Base-by-base conservation (phyloP, 2,329 filamentous ascomycete species). In the Ophiosphaerella herpotricha region DNA sequence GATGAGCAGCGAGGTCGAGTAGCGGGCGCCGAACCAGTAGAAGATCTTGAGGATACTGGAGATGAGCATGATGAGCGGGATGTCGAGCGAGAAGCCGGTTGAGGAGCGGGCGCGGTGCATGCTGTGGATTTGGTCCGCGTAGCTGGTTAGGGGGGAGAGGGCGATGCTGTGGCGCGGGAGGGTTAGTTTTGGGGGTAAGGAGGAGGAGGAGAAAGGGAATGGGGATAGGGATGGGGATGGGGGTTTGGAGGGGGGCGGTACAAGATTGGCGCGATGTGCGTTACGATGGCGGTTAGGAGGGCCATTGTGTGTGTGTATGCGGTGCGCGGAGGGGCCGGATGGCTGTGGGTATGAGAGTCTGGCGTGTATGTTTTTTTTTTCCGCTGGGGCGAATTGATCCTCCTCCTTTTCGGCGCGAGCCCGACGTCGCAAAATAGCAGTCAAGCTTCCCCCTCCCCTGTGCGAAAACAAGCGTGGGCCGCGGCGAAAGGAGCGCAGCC, bases 1-100 rank as follows among this genome's bases (percentile, higher is more conserved):
- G 40, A 83, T 64, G 53, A 87, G 78, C 35, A 87, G 77, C 14
- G 83, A 77, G 43, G 75, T 72, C 60, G 82, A 82, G 64, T 83
- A 87, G 67, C 80, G 81, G 11, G 81, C 80, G 56, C 83, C 83
- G 64, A 85, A 81, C 84, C 84, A 87, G 76, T 85, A 87, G 73
- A 83, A 86, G 44, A 86, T 73, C 68, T 87, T 87, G 14, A 86
- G 67, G 50, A 86, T 84, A 33, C 83, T 85, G 31, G 84, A 80
- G 48, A 85, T 76, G 14, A 87, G 81, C 84, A 87, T 87, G 57
- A 87, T 87, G 61, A 87, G 71, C 13, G 84, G 84, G 33, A 87
- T 86, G 63, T 87, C 85, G 59, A 87, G 75, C 13, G 84, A 86
- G 72, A 87, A 87, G 29, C 85, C 85, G 31, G 80, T 81, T 4